These are phyloP conservation scores for Ascochyta koolunga DNA, from an alignment of 2,329 filamentous ascomycete genomes.

Conservation along the genomic window DNA sequence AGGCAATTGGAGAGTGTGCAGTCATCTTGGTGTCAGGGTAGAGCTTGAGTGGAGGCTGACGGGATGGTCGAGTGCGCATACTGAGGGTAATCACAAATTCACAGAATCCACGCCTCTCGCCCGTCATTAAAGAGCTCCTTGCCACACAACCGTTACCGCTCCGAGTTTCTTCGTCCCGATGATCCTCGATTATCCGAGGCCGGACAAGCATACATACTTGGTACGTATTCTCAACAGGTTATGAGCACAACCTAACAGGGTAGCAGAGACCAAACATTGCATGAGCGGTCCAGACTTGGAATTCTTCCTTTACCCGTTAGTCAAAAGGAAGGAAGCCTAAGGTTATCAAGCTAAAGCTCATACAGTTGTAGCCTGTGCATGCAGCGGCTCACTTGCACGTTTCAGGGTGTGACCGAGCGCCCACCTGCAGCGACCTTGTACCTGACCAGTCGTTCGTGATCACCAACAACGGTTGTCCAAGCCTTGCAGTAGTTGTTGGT, in stretches of 20 bases:
- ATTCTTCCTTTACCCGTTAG: slow-evolving; percentile 15
- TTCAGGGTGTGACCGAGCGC: slow-evolving; percentile 18
- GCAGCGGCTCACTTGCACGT: slow-evolving; percentile 20
- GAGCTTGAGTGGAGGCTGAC: slow-evolving; percentile 43
- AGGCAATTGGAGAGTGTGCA: slow-evolving; percentile 40
- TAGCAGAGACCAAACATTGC: slow-evolving; percentile 13
- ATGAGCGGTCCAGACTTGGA: slow-evolving; percentile 11
- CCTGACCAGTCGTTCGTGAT: slow-evolving; percentile 13
- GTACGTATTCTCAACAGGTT: slow-evolving; percentile 6
- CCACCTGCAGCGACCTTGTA: slow-evolving; percentile 18
- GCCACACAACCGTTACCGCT: slow-evolving; percentile 14
- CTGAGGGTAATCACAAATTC: slow-evolving; percentile 39
- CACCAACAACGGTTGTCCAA: not conserved
- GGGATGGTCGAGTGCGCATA: slow-evolving; percentile 42
- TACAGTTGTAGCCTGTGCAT: slow-evolving; percentile 21
- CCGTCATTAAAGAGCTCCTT: slow-evolving; percentile 20
- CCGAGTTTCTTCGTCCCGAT: slow-evolving; percentile 1
- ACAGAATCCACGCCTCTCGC: slow-evolving; percentile 14
- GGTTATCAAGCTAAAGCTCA: slow-evolving; percentile 31
- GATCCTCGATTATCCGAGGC: slow-evolving; percentile 4
- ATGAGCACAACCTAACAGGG: slow-evolving; percentile 4
- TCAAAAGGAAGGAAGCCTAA: slow-evolving; percentile 22
- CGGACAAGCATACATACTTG: slow-evolving; percentile 7
- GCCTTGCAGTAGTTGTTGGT: slow-evolving; percentile 4
- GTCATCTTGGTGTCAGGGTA: slow-evolving; percentile 41